Evolutionary conservation across 768 basidiomycete genomes (phyloP).

Genomic region (Tylopilus plumbeoviolaceoides): DNA sequence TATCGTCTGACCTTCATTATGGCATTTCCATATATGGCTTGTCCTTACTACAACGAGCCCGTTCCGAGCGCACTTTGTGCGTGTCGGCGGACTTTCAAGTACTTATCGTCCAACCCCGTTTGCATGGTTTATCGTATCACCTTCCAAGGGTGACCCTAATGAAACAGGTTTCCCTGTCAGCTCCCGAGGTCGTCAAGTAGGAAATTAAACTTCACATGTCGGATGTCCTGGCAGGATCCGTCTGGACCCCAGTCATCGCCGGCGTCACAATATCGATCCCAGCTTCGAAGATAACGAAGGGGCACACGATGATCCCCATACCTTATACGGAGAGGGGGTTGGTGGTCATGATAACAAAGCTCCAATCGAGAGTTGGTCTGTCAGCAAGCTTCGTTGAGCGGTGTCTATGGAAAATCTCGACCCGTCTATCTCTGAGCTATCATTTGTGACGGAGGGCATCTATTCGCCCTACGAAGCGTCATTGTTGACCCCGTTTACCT

Average conservation of each 20-base stretch:
- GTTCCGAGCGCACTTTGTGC: neutral
- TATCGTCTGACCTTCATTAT: neutral
- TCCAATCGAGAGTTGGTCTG: neutral
- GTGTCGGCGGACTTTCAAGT: neutral
- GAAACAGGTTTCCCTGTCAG: neutral
- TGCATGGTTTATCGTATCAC: neutral
- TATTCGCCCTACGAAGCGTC: conserved; percentile 7
- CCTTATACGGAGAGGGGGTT: neutral
- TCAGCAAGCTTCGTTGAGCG: neutral
- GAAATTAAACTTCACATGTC: neutral
- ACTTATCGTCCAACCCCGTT: neutral
- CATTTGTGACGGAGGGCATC: neutral
- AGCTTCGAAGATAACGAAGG: too few species aligned
- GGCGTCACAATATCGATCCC: too few species aligned
- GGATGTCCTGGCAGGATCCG: neutral
- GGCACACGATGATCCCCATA: too few species aligned
- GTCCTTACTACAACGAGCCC: too few species aligned
- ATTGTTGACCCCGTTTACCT: conserved; percentile 11
- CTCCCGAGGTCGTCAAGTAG: neutral
- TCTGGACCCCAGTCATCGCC: conserved; percentile 1
- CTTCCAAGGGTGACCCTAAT: too few species aligned
- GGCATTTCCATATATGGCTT: neutral
- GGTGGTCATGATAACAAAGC: neutral
- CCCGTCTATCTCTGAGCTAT: conserved; percentile 4
- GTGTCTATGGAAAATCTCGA: conserved; percentile 1